phyloP scores from a whole-genome alignment of 176 grass and related monocot species.

The Oryza coarctata region DNA sequence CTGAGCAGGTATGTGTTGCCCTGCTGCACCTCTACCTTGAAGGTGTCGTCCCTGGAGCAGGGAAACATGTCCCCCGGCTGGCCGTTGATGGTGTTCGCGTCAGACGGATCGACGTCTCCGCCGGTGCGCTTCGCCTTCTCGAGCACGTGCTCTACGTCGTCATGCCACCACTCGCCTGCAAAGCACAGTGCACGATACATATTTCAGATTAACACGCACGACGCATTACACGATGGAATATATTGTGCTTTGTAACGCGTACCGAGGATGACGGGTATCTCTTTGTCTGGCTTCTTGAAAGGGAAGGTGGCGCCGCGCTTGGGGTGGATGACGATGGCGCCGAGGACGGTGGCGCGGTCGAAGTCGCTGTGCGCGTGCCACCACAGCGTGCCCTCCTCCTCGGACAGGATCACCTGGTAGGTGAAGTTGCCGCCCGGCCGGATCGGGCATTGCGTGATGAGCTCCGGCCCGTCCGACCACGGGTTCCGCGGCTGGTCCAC shows the following conservation, averaged over 20 bases:
- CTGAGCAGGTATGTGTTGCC: constrained; percentile 65
- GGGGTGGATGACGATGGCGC: constrained; percentile 69
- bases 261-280: constrained; percentile 63
- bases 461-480: constrained; percentile 59
- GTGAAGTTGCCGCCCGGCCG: constrained; percentile 40
- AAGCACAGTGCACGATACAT: neutral
- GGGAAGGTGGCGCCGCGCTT: constrained; percentile 42
- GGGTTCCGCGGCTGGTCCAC: constrained; percentile 57
- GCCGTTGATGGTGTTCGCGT: constrained; percentile 62
- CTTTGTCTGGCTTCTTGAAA: constrained; percentile 47
- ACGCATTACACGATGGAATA: neutral
- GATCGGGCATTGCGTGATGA: constrained; percentile 65
- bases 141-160: neutral
- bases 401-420: constrained; percentile 50
- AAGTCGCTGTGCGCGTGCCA: constrained; percentile 71
- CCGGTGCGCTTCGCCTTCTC: constrained; percentile 7
- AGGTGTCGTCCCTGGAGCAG: constrained; percentile 14
- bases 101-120: constrained; percentile 1
- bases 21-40: constrained; percentile 31
- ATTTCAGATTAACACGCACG: neutral
- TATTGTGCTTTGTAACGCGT: too few species aligned
- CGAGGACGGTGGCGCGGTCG: constrained; percentile 59
- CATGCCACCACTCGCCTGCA: constrained; percentile 45
- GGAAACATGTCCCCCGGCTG: constrained; percentile 36
- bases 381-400: constrained; percentile 63